Evolutionary conservation across 371 early-diverging fungal genomes (phyloP).

Genomic region (Rhizoclosmatium hyalinum): DNA sequence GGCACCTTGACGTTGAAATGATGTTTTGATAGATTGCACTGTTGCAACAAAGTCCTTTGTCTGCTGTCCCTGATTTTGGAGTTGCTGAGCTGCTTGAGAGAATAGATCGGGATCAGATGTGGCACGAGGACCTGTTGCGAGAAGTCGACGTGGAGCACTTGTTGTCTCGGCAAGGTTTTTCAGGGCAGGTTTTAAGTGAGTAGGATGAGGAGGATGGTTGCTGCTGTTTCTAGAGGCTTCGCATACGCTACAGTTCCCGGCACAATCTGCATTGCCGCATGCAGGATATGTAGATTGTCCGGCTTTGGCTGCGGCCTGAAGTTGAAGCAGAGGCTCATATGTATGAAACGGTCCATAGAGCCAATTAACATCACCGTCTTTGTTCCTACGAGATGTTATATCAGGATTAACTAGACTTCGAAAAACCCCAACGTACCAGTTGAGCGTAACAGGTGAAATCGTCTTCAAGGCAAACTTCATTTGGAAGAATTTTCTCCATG

Average conservation of each 20-base stretch:
- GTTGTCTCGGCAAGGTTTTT: conserved; percentile 25
- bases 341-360: conserved; percentile 51
- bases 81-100: conserved; percentile 2
- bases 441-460: conserved; percentile 39
- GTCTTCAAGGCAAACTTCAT: conserved; percentile 44
- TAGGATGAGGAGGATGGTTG: neutral
- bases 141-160: neutral
- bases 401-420: neutral
- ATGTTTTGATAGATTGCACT: neutral
- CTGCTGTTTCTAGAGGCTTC: conserved; percentile 8
- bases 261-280: neutral
- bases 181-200: conserved; percentile 36
- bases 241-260: conserved; percentile 1
- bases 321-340: conserved; percentile 38
- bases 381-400: conserved; percentile 34
- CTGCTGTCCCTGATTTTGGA: neutral
- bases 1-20: conserved; percentile 9
- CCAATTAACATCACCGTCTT: conserved; percentile 48
- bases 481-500: conserved; percentile 52
- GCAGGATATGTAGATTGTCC: neutral
- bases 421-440: conserved; percentile 32
- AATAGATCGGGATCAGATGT: conserved; percentile 29
- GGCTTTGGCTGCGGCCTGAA: conserved; percentile 31
- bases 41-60: conserved; percentile 18
- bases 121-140: conserved; percentile 6